A percentile compares a stretch with the other conserved stretches of the same genome.
phyloP scores from a whole-genome alignment of 306 rosid genomes.

The Quercus berberidifolia region DNA sequence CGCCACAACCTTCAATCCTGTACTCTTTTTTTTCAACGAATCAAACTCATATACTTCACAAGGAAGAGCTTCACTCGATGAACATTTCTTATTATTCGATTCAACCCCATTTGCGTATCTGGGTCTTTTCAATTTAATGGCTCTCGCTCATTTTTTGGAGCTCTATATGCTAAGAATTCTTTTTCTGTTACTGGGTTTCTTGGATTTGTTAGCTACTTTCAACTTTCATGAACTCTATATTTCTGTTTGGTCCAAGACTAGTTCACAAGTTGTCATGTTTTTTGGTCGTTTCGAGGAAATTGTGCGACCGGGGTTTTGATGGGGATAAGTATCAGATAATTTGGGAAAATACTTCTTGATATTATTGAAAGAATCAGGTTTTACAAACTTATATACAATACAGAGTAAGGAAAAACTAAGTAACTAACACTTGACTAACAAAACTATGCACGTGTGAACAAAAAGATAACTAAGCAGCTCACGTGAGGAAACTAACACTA shows the following conservation, averaged over 20 bases:
- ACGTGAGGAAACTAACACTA: too few species aligned
- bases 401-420: too few species aligned
- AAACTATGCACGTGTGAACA: too few species aligned
- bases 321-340: too few species aligned
- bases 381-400: too few species aligned
- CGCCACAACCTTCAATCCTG: neutral
- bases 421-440: too few species aligned
- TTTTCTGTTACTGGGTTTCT: slow-evolving; percentile 6
- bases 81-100: slow-evolving; percentile 10
- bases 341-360: too few species aligned
- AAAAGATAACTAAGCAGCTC: too few species aligned
- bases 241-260: slow-evolving; percentile 43
- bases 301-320: slow-evolving; percentile 32
- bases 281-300: slow-evolving; percentile 34
- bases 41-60: neutral
- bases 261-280: slow-evolving; percentile 32
- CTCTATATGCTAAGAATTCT: slow-evolving; percentile 15
- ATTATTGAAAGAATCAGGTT: too few species aligned
- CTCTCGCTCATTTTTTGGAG: slow-evolving; percentile 16
- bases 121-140: slow-evolving; percentile 19
- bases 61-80: neutral
- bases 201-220: neutral
- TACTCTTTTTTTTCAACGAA: too few species aligned
- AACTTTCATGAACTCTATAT: slow-evolving; percentile 44
- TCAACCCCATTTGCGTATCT: neutral